Base-by-base conservation (phyloP, 2,329 filamentous ascomycete genomes). In the Diaporthe capsici region DNA sequence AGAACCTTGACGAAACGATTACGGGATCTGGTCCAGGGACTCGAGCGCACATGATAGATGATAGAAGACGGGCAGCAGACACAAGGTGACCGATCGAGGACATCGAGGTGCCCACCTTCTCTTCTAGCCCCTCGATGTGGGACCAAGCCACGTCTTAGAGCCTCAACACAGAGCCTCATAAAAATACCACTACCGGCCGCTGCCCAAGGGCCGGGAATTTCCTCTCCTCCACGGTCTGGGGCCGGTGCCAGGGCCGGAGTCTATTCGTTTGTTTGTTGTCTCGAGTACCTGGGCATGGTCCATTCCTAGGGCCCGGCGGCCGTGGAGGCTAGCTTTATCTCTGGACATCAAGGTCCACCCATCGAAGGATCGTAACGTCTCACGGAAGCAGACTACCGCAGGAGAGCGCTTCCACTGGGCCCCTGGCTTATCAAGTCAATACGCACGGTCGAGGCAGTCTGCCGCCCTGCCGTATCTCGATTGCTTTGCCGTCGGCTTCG, bases 131-230 rank as follows among this genome's bases (percentile, higher is more conserved):
- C 13, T 55, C 47, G 47, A 53, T 55, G 49, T 55, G 65, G 49
- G 37, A 70, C 49, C 65, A 70, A 55, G 65, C 65, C 65, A 55
- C 49, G 37, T 70, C 47, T 25, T 25, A 22, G 65, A 70, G 65
- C 65, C 49, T 70, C 65, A 70, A 42, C 49, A 70, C 49, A 70
- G 65, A 70, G 65, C 65, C 65, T 70, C 65, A 70, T 55, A 55
- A 20, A 55, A 34, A 17, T 31, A 39, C 65, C 22, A 28, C 49
- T 70, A 5, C 65, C 49, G 15, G 7, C 28, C n/a, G 8, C 47
- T 28, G 34, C 47, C 65, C 31, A 25, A n/a, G 22, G 47, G 49
- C 65, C n/a, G 65, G 49, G 22, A 15, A 28, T 25, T 70, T 55
- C 13, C 9, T 28, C 49, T 13, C 22, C 49, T 28, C 65, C n/a